Conservation (phyloP, 805 yeast species). For the Starmerella floris region DNA sequence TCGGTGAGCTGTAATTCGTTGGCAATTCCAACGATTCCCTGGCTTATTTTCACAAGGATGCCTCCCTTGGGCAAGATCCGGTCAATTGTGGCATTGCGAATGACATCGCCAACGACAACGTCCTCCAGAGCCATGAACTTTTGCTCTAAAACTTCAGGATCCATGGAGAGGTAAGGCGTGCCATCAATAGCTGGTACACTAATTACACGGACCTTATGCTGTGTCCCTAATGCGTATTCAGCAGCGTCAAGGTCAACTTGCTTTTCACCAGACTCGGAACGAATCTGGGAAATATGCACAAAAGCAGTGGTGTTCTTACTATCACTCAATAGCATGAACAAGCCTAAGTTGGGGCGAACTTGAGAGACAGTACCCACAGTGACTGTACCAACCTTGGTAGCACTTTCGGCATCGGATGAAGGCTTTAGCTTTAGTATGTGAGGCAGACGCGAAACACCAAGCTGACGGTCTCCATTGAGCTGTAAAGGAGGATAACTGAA, state of each 20-base stretch:
- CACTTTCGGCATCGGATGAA: slow-evolving; percentile 31
- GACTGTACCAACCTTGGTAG: slow-evolving; percentile 59
- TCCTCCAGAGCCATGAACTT: slow-evolving; percentile 57
- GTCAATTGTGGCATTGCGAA: slow-evolving; percentile 42
- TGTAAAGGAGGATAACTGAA: slow-evolving; percentile 20
- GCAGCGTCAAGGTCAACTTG: slow-evolving; percentile 17
- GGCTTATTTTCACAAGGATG: slow-evolving; percentile 50
- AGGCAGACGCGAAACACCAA: slow-evolving; percentile 52
- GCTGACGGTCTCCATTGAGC: slow-evolving; percentile 36
- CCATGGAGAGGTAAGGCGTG: slow-evolving; percentile 51
- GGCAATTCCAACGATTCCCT: slow-evolving; percentile 54
- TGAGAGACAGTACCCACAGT: slow-evolving; percentile 47
- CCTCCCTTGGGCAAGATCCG: slow-evolving; percentile 53
- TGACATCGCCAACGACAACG: slow-evolving; percentile 58
- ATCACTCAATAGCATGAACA: slow-evolving; percentile 36
- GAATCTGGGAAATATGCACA: slow-evolving; percentile 60
- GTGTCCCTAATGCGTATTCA: slow-evolving; percentile 36
- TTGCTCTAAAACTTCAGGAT: slow-evolving; percentile 49
- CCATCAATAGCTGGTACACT: slow-evolving; percentile 59
- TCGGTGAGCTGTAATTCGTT: slow-evolving; percentile 71
- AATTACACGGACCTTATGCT: slow-evolving; percentile 63
- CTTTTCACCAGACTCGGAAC: slow-evolving; percentile 16
- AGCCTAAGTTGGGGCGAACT: slow-evolving; percentile 32
- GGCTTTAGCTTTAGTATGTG: slow-evolving; percentile 34
- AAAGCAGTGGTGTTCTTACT: slow-evolving; percentile 37